These are phyloP conservation scores for Aspergillus clavatus DNA, from an alignment of 2,329 filamentous ascomycete genomes.

Conservation along the genomic window DNA sequence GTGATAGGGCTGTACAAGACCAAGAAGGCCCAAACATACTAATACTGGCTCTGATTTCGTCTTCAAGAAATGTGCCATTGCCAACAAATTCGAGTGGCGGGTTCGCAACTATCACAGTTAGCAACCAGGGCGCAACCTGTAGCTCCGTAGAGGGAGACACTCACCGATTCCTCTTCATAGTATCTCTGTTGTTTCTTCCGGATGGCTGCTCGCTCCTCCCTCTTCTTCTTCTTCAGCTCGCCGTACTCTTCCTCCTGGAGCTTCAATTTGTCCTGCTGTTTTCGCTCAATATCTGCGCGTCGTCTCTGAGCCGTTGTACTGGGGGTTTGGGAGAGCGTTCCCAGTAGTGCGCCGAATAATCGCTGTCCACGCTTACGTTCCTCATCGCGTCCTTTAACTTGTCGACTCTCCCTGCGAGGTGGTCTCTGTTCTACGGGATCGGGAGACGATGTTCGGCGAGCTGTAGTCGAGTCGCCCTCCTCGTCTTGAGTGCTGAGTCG, in stretches of 20 bases:
- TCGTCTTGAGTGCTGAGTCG: slow-evolving; percentile 41
- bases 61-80: slow-evolving; percentile 66
- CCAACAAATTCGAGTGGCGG: slow-evolving; percentile 66
- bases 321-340: slow-evolving; percentile 69
- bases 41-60: slow-evolving; percentile 69
- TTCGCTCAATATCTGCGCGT: slow-evolving; percentile 74
- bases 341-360: slow-evolving; percentile 77
- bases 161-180: slow-evolving; percentile 72
- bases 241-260: slow-evolving; percentile 68
- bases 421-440: slow-evolving; percentile 12
- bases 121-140: not conserved
- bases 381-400: slow-evolving; percentile 52
- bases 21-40: slow-evolving; percentile 49
- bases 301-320: slow-evolving; percentile 60
- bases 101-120: slow-evolving; percentile 60
- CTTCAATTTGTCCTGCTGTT: slow-evolving; percentile 74
- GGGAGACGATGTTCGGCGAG: slow-evolving; percentile 23
- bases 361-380: slow-evolving; percentile 81
- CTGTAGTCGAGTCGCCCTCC: slow-evolving; percentile 16
- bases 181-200: slow-evolving; percentile 66
- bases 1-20: slow-evolving; percentile 2
- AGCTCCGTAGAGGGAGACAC: slow-evolving; percentile 30
- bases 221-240: slow-evolving; percentile 60
- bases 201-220: slow-evolving; percentile 56
- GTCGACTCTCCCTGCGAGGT: slow-evolving; percentile 15